These are phyloP conservation scores for Ogataea ganodermae DNA, from an alignment of 805 yeast species.

Conservation along the genomic window DNA sequence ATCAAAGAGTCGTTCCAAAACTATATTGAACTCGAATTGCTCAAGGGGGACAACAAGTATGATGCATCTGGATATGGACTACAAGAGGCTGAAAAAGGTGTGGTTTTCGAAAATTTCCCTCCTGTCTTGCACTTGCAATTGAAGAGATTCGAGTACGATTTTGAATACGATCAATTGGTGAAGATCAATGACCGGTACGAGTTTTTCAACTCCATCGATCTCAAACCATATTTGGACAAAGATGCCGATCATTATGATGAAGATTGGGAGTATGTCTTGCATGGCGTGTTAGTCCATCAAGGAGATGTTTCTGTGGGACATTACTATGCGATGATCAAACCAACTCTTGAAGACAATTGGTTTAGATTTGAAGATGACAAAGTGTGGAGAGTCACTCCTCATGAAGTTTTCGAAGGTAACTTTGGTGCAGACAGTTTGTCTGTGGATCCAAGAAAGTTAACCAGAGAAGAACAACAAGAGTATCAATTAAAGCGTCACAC, in stretches of 20 bases:
- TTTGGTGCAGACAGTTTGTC: slow-evolving; percentile 76
- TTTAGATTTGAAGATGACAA: slow-evolving; percentile 92
- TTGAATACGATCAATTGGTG: slow-evolving; percentile 80
- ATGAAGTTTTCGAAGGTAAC: slow-evolving; percentile 88
- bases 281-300: slow-evolving; percentile 93
- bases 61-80: slow-evolving; percentile 87
- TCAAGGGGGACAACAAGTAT: slow-evolving; percentile 94
- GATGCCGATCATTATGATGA: slow-evolving; percentile 47
- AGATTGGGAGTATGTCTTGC: slow-evolving; percentile 78
- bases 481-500: slow-evolving; percentile 78
- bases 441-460: slow-evolving; percentile 49
- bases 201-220: slow-evolving; percentile 80
- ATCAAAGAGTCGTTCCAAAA: slow-evolving; percentile 77
- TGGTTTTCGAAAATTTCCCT: slow-evolving; percentile 86
- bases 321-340: slow-evolving; percentile 91
- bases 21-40: slow-evolving; percentile 83
- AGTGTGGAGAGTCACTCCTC: slow-evolving; percentile 82
- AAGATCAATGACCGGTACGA: slow-evolving; percentile 92
- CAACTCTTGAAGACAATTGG: slow-evolving; percentile 72
- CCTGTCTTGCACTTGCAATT: slow-evolving; percentile 91
- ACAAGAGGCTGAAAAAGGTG: slow-evolving; percentile 97
- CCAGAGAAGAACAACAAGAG: slow-evolving; percentile 62
- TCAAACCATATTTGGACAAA: slow-evolving; percentile 74
- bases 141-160: slow-evolving; percentile 93
- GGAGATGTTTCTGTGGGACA: slow-evolving; percentile 97